Percentiles rank a stretch among this genome's conserved stretches.
These are phyloP conservation scores for Nicotiana knightiana DNA, from an alignment of 257 asterid genomes.

Conservation along the genomic window DNA sequence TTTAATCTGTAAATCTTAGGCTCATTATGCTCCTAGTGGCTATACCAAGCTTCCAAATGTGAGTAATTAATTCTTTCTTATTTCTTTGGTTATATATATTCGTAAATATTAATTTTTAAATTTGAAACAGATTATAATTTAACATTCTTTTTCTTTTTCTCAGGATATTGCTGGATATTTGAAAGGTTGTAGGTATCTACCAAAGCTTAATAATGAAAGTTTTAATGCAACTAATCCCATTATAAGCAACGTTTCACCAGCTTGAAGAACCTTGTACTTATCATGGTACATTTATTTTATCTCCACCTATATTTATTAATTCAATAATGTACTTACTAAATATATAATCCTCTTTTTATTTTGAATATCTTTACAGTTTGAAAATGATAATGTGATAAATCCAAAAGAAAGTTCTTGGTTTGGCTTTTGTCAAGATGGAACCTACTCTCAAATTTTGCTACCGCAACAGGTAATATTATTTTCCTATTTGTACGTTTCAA, in stretches of 20 bases:
- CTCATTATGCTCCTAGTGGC: conserved; percentile 26
- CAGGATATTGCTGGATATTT: conserved; percentile 25
- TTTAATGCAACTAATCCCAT: neutral
- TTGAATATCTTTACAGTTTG: conserved; percentile 12
- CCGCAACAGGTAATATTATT: conserved; percentile 17
- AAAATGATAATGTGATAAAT: conserved; percentile 19
- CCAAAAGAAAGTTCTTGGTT: conserved; percentile 37
- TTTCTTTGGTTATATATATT: no score
- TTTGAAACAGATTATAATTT: neutral
- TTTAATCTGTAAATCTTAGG: conserved; percentile 4
- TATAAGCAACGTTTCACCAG: conserved; percentile 22
- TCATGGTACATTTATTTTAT: conserved; percentile 15
- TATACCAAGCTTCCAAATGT: conserved; percentile 23
- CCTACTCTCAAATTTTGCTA: conserved; percentile 9
- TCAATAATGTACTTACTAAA: no score
- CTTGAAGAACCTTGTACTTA: conserved; percentile 21
- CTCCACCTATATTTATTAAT: neutral
- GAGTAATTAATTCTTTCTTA: neutral
- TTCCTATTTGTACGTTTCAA: neutral
- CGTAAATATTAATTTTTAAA: neutral
- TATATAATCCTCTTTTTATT: neutral
- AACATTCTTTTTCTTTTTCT: neutral
- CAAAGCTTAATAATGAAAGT: conserved; percentile 23
- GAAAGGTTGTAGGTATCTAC: conserved; percentile 16
- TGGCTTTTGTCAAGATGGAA: conserved; percentile 28